phyloP scores from a whole-genome alignment of 129 eudicot genomes.

The Tagetes patula region DNA sequence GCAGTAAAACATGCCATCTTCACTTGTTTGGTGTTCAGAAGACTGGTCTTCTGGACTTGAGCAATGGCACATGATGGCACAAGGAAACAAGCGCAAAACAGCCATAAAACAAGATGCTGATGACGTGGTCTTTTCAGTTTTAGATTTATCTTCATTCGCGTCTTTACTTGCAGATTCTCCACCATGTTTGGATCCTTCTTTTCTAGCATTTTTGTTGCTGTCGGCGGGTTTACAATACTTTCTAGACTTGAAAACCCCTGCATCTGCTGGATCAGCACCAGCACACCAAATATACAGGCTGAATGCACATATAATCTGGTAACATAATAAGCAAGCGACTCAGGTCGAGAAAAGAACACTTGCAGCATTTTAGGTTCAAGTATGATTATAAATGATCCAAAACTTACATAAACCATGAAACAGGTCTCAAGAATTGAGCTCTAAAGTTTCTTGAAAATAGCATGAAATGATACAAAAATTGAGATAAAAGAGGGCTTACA shows the following conservation, averaged over 20 bases:
- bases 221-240: conserved; percentile 55
- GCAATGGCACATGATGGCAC: conserved; percentile 58
- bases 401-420: too few relatives aligned
- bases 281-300: conserved; percentile 95
- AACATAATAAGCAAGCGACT: conserved; percentile 16
- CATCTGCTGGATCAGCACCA: conserved; percentile 94
- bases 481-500: conserved; percentile 48
- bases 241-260: conserved; percentile 87
- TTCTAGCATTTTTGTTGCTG: conserved; percentile 33
- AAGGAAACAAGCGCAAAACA: conserved; percentile 52
- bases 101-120: conserved; percentile 29
- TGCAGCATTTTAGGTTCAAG: too few relatives aligned
- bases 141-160: conserved; percentile 34
- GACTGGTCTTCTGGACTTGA: conserved; percentile 48
- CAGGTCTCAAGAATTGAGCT: background rate
- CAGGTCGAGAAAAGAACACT: background rate
- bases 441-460: background rate
- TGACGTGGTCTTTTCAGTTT: conserved; percentile 35
- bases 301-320: conserved; percentile 66
- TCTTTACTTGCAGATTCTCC: conserved; percentile 33
- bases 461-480: background rate
- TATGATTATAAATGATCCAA: too few relatives aligned
- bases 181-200: conserved; percentile 47
- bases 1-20: conserved; percentile 98
- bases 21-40: conserved; percentile 63